These are phyloP conservation scores for Scleroderma citrinum DNA, from an alignment of 768 basidiomycete species.

Conservation along the genomic window DNA sequence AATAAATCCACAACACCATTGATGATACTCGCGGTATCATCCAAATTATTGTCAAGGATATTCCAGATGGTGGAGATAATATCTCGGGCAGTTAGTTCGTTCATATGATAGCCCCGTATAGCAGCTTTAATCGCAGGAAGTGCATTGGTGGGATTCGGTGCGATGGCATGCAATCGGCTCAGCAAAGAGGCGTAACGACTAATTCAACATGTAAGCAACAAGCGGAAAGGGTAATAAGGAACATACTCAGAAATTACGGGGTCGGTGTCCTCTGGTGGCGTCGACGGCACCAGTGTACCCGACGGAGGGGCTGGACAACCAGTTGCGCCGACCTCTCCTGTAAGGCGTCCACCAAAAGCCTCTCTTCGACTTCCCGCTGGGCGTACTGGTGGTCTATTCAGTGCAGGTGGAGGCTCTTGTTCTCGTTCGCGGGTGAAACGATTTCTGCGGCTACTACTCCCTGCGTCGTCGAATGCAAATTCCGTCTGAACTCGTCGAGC, in stretches of 20 bases:
- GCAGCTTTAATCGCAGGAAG: conserved; percentile 64
- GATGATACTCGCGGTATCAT: conserved; percentile 69
- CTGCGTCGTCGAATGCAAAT: conserved; percentile 63
- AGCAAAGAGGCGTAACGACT: conserved; percentile 69
- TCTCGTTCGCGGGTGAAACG: conserved; percentile 49
- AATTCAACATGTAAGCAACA: conserved; percentile 1
- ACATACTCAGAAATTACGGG: conserved; percentile 51
- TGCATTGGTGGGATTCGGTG: conserved; percentile 52
- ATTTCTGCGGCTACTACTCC: conserved; percentile 36
- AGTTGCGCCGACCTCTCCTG: conserved; percentile 29
- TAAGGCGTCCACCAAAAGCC: conserved; percentile 57
- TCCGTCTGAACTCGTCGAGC: conserved; percentile 58
- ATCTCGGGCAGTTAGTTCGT: conserved; percentile 78
- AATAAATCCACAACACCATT: conserved; percentile 71
- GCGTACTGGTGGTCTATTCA: conserved; percentile 16
- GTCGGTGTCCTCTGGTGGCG: conserved; percentile 40
- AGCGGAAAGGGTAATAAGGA: not conserved
- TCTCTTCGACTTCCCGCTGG: conserved; percentile 47
- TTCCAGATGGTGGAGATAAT: conserved; percentile 88
- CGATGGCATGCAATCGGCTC: conserved; percentile 52
- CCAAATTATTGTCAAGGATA: conserved; percentile 58
- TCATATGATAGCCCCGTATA: conserved; percentile 68
- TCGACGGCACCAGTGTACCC: conserved; percentile 26
- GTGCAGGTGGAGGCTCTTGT: conserved; percentile 38
- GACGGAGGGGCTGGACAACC: conserved; percentile 10